These are phyloP conservation scores for Cyclospora cayetanensis DNA, from an alignment of 169 alveolate species.

Conservation along the genomic window DNA sequence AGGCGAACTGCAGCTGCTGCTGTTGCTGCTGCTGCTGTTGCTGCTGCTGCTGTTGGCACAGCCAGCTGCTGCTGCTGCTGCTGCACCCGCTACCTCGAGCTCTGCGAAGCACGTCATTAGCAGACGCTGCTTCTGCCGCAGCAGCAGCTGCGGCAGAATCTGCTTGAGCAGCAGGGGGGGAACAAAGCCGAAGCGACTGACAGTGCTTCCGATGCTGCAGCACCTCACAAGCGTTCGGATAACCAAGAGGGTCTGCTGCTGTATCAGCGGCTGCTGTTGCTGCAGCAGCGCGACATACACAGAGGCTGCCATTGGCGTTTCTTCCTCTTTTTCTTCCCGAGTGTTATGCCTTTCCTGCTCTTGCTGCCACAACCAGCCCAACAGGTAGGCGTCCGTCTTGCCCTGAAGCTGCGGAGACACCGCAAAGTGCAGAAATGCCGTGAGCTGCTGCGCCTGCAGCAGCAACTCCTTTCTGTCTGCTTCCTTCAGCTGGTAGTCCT, in stretches of 20 bases:
- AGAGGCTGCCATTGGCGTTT: background rate
- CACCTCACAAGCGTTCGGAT: conserved; percentile 23
- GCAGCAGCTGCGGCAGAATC: conserved; percentile 56
- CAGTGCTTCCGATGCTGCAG: conserved; percentile 49
- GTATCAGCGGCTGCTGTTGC: conserved; percentile 51
- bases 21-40: background rate
- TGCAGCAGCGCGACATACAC: background rate
- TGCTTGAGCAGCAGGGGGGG: conserved; percentile 39
- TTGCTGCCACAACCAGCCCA: conserved; percentile 26
- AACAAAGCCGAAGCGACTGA: background rate
- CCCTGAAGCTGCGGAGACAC: conserved; percentile 44
- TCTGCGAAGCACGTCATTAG: conserved; percentile 44
- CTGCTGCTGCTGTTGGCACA: background rate
- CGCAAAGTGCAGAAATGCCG: background rate
- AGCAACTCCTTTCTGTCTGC: conserved; percentile 37
- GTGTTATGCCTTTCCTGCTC: conserved; percentile 11
- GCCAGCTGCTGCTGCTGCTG: conserved; percentile 36
- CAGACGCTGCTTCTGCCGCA: conserved; percentile 46
- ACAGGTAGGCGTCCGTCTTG: conserved; percentile 8
- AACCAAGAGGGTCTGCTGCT: conserved; percentile 1
- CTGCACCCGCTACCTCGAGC: conserved; percentile 27
- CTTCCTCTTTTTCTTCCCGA: background rate
- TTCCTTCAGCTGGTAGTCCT: conserved; percentile 16
- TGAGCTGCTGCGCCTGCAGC: conserved; percentile 41
- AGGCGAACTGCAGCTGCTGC: background rate